Conservation (phyloP, 1,284 basidiomycete genomes). For the Heterobasidion occidentale region DNA sequence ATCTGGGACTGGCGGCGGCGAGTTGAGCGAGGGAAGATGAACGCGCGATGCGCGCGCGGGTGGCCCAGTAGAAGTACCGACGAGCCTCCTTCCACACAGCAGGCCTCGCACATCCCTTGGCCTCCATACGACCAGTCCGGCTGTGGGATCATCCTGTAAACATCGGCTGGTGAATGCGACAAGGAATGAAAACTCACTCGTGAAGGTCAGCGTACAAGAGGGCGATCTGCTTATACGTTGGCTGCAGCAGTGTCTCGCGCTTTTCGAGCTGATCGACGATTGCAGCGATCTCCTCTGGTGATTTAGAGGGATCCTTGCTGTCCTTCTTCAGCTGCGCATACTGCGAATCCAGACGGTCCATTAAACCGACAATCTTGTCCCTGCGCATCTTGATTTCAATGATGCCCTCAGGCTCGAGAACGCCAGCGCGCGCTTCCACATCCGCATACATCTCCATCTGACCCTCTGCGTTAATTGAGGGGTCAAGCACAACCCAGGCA, state of each 20-base stretch:
- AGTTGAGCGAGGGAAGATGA: conserved; percentile 53
- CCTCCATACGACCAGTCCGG: conserved; percentile 94
- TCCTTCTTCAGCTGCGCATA: conserved; percentile 81
- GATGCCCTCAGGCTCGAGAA: conserved; percentile 96
- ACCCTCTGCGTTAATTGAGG: conserved; percentile 87
- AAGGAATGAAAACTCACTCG: conserved; percentile 50
- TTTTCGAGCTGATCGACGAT: conserved; percentile 65
- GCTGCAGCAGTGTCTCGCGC: conserved; percentile 80
- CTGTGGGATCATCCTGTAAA: conserved; percentile 31
- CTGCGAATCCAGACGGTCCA: conserved; percentile 88
- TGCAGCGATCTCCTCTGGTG: conserved; percentile 65
- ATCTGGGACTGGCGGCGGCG: conserved; percentile 53
- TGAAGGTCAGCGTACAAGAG: conserved; percentile 95
- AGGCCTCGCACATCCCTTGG: conserved; percentile 86
- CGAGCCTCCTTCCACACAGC: conserved; percentile 86
- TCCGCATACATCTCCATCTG: conserved; percentile 99
- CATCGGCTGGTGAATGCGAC: conserved; percentile 8
- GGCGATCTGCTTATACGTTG: conserved; percentile 92
- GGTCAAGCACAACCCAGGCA: conserved; percentile 99
- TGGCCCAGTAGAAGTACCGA: conserved; percentile 93
- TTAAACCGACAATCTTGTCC: conserved; percentile 84
- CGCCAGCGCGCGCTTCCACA: conserved; percentile 91
- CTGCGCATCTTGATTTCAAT: conserved; percentile 91
- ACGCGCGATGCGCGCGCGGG: conserved; percentile 71
- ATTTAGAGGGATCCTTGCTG: conserved; percentile 68